phyloP scores from a whole-genome alignment of 768 basidiomycete genomes.

The Pulveroboletus ravenelii region DNA sequence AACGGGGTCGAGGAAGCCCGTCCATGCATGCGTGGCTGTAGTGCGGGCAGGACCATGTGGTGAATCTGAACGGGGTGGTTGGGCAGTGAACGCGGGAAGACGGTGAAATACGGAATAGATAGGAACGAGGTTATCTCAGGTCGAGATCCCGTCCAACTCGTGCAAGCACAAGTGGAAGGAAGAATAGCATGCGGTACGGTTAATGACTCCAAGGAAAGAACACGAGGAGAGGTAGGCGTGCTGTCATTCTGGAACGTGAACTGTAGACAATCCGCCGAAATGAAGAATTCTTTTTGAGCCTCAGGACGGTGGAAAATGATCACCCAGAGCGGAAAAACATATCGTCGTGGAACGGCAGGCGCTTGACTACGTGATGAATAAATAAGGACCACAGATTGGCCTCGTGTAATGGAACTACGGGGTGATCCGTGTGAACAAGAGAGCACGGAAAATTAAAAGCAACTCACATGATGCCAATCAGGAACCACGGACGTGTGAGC shows the following conservation, averaged over 20 bases:
- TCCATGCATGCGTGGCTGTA: conserved; percentile 20
- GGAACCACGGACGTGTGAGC: conserved; percentile 29
- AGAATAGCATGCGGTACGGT: conserved; percentile 46
- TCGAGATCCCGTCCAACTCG: conserved; percentile 5
- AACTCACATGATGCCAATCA: conserved; percentile 35
- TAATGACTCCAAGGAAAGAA: conserved; percentile 53
- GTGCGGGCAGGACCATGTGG: conserved; percentile 11
- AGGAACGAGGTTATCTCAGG: conserved; percentile 33
- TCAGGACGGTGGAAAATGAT: conserved; percentile 51
- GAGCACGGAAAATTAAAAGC: not conserved
- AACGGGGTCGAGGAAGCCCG: conserved; percentile 24
- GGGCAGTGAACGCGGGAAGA: conserved; percentile 54
- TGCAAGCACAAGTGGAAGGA: conserved; percentile 34
- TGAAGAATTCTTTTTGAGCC: conserved; percentile 23
- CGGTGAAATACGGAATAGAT: conserved; percentile 57
- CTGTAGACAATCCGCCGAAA: not conserved
- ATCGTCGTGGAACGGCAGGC: conserved; percentile 32
- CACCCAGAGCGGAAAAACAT: conserved; percentile 40
- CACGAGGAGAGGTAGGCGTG: conserved; percentile 45
- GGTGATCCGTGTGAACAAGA: not conserved
- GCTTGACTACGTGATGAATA: conserved; percentile 49
- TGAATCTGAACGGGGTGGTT: conserved; percentile 26
- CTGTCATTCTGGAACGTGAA: conserved; percentile 43
- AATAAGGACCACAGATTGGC: conserved; percentile 26
- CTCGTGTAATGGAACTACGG: conserved; percentile 16